Conservation (phyloP, 23 red algal genomes). For the Gracilaria gracilis region DNA sequence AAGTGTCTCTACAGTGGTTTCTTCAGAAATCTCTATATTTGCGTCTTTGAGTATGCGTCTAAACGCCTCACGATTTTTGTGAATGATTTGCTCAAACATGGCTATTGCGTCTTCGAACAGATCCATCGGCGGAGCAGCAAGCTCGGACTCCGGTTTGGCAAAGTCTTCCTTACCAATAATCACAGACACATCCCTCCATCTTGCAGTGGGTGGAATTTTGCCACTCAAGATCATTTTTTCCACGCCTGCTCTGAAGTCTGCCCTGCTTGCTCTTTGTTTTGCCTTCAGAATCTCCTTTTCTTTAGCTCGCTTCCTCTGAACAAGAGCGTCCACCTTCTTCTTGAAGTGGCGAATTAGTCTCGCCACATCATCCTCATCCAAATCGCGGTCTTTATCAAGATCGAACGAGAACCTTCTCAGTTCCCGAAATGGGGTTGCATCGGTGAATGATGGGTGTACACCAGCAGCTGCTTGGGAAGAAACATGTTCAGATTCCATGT, state of each 20-base stretch:
- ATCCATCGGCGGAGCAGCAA: slow-evolving; percentile 31
- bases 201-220: slow-evolving; percentile 33
- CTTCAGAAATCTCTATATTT: slow-evolving; percentile 46
- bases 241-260: slow-evolving; percentile 43
- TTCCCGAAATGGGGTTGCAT: slow-evolving; percentile 65
- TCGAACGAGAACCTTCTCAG: slow-evolving; percentile 27
- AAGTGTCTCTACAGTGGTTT: slow-evolving; percentile 58
- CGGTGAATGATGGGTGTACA: slow-evolving; percentile 36
- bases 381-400: slow-evolving; percentile 11
- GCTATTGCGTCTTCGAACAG: slow-evolving; percentile 43
- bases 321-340: slow-evolving; percentile 36
- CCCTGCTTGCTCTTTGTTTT: slow-evolving; percentile 6
- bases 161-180: slow-evolving; percentile 44
- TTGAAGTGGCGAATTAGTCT: slow-evolving; percentile 42
- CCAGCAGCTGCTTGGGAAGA: neutral
- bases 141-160: slow-evolving; percentile 58
- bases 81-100: slow-evolving; percentile 48
- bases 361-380: slow-evolving; percentile 41
- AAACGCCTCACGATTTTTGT: slow-evolving; percentile 60
- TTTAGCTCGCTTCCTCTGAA: slow-evolving; percentile 29
- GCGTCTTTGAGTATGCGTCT: slow-evolving; percentile 48
- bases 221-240: slow-evolving; percentile 57
- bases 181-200: slow-evolving; percentile 72
- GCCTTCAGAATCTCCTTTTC: slow-evolving; percentile 42
- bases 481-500: neutral